Evolutionary conservation across 1,284 basidiomycete genomes (phyloP), one percentile per base, ranked within the genome.

Genomic region (Papiliotrema fonsecae): DNA sequence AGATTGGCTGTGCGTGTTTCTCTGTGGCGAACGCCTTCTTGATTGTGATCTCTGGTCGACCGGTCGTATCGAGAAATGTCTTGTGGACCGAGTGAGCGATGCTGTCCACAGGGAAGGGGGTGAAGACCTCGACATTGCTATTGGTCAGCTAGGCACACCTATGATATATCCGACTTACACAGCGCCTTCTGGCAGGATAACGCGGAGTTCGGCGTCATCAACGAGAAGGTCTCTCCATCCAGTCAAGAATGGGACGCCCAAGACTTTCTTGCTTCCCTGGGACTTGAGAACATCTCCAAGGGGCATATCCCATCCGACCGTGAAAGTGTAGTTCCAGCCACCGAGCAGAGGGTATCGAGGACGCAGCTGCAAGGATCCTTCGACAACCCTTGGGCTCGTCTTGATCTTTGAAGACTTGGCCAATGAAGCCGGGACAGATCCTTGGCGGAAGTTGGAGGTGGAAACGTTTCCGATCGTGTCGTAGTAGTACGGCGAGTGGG

Each of bases 281-380:
- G 46, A 49, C 54, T 64, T 70, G 36, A 78, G 51, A 18, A 64
- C 69, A 62, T 91, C 85, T n/a, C 72, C 77, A 39, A 96, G 77
- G 19, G 88, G 85, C 9, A 85, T 79, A 63, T 97, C 91, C 80
- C 87, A 99, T 3, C 96, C 96, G 11, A 97, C 78, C 5, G 87
- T 90, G 75, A 94, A 98, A 36, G 79, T 83, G 74, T 96, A 98
- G 70, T 97, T 97, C 96, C 96, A 99, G 18, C 94, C 92, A 26
- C 96, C 96, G 53, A 97, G 74, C 24, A 99, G 65, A 7, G 96
- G 96, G 71, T 93, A 99, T 32, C 96, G 81, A 0, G 96, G 94
- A 39, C 79, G 79, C 39, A 98, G 69, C 62, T 97, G 91, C 35
- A 97, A 76, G 10, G 82, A 58, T n/a, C 60, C 58, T 21, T 65